Evolutionary conservation across 148 eudicot genomes (phyloP), one percentile per base, ranked within the genome.

Genomic region (Tetragonia tetragonoides): DNA sequence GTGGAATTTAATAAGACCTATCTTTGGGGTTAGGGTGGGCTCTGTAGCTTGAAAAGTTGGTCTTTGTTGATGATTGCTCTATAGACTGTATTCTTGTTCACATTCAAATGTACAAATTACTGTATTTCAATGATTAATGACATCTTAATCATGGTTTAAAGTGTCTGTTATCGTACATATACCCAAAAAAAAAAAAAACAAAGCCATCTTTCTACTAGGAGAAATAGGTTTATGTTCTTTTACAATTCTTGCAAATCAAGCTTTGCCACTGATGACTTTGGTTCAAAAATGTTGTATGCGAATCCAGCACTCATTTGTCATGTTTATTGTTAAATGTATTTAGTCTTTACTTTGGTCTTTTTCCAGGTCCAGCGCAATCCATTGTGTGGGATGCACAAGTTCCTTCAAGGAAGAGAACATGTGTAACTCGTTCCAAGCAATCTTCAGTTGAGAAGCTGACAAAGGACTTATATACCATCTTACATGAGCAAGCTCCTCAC

Each of bases 371-470:
- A 44, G 77, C 98, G 46, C 97, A 93, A 61, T 89, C 96, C 14
- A 72, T 82, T 75, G 93, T 84, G 62, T 95, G 97, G 97, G 98
- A 93, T 76, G 68, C 91, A 79, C 83, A 65, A 73, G 94, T 95
- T 64, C 99, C 99, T 39, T 93, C 98, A 49, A 89, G 89, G 84
- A 95, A 95, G 82, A 88, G 99, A 78, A 93, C 98, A 54, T 90
- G 92, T 82, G 75, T 93, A 17, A 81, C 70, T 79, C 90, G 97
- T 53, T 77, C 89, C 63, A 95, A 93, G 87, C 92, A 88, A 81
- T 90, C 99, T 53, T 81, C 92, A 46, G 95, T 95, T 44, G 97
- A 95, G 87, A 90, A 91, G 86, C 98, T 95, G 73, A 90, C 97
- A 21, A 91, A 87, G 86, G 99, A 95, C 83, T 83, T 95, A n/a